A percentile compares a stretch with the other conserved stretches of the same genome.
These are phyloP conservation scores for Clausena lansium DNA, from an alignment of 345 rosid species.

Conservation along the genomic window DNA sequence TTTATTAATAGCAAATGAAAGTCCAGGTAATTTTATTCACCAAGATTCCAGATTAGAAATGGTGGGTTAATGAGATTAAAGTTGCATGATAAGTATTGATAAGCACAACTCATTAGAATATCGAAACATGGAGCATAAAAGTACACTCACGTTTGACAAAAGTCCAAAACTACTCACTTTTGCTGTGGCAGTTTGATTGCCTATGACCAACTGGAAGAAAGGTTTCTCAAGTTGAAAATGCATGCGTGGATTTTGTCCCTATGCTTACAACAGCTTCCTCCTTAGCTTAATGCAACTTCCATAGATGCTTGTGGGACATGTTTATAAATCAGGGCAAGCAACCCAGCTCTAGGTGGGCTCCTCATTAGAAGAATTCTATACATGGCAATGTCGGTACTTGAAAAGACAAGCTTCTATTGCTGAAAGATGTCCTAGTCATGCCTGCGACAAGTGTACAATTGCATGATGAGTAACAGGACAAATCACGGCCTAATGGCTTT, in stretches of 20 bases:
- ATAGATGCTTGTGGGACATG: conserved; percentile 21
- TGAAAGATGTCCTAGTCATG: conserved; percentile 19
- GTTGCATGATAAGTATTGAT: not conserved
- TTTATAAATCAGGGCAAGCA: conserved; percentile 13
- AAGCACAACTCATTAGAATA: not conserved
- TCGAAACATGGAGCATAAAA: not conserved
- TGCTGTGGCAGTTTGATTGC: not conserved
- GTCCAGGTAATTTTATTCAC: not conserved
- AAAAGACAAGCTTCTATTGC: conserved; percentile 8
- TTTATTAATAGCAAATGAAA: not conserved
- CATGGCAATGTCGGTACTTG: conserved; percentile 3
- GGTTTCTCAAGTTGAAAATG: not conserved
- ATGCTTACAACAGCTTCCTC: conserved; percentile 28
- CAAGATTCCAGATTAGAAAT: not conserved
- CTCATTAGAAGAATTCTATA: not conserved
- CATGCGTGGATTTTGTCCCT: conserved; percentile 26
- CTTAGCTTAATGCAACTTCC: conserved; percentile 11
- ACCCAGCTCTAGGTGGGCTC: conserved; percentile 15
- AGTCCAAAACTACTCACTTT: conserved; percentile 1
- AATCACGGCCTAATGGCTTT: conserved; percentile 3
- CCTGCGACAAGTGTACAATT: conserved; percentile 13
- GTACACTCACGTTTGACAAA: not conserved
- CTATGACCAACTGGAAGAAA: conserved; percentile 9
- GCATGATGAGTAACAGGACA: conserved; percentile 11
- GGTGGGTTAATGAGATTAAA: not conserved